Evolutionary conservation across 495 filamentous ascomycete genomes (phyloP), one percentile per base, ranked within the genome.

Genomic region (Neurospora tetraspora): DNA sequence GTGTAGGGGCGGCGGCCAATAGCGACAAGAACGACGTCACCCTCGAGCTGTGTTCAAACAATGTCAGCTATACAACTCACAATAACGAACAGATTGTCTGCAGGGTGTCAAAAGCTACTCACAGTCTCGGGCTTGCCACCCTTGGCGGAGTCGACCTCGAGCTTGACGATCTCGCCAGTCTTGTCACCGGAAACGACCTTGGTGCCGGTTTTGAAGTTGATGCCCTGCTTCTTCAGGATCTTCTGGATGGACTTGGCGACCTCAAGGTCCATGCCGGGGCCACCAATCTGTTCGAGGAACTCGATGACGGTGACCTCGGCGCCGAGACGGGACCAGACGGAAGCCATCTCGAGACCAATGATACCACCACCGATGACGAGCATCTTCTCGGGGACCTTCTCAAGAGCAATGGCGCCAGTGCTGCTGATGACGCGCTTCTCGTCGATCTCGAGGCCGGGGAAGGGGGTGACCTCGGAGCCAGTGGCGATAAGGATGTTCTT

Each of bases 401-500:
- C 84, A 61, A 99, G 87, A 27, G 93, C 86, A 79, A 99, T 91
- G 77, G 96, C 96, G 76, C 96, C 96, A 53, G 96, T 98, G 86
- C 93, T 97, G 75, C 94, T 97, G 80, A 99, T 87, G 77, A 99
- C 92, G 85, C 91, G 91, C 90, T 97, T 92, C 89, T 99, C 96
- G 78, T 99, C 96, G 78, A 99, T 93, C 76, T 92, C 91, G 74
- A 99, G 87, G 47, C 96, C 96, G 72, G 96, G 96, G 87, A 99
- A 99, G 36, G 95, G 96, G 71, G 96, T 97, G 53, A 92, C 88
- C 83, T 99, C 96, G 77, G 89, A 92, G 69, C 96, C 96, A 71
- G 96, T 99, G 68, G 96, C 94, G 81, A 99, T 97, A 77, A 99
- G 86, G 78, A 99, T 97, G 83, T 99, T 98, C 89, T 98, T 98